These are phyloP conservation scores for Ganoderma multipileum DNA, from an alignment of 1,284 basidiomycete genomes.

Conservation along the genomic window DNA sequence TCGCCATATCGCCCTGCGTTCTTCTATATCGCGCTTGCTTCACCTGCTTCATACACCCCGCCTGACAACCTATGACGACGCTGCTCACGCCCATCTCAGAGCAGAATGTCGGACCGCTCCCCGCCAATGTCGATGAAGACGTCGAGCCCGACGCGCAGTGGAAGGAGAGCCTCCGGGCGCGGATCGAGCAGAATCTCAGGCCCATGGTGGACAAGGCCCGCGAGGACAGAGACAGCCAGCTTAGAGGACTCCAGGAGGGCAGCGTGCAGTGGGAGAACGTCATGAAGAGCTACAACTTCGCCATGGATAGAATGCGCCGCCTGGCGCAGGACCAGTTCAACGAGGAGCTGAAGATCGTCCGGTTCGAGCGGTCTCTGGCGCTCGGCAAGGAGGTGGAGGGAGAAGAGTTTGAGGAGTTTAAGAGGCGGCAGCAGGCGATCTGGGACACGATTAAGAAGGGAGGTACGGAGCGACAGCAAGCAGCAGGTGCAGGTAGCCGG, in stretches of 20 bases:
- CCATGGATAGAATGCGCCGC: conserved; percentile 44
- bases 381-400: conserved; percentile 35
- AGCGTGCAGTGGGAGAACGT: conserved; percentile 42
- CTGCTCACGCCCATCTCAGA: conserved; percentile 32
- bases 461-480: conserved; percentile 24
- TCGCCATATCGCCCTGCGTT: conserved; percentile 25
- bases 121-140: conserved; percentile 44
- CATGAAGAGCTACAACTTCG: conserved; percentile 44
- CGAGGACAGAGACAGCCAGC: conserved; percentile 46
- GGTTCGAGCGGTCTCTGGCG: conserved; percentile 27
- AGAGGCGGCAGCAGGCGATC: conserved; percentile 42
- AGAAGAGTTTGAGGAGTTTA: conserved; percentile 37
- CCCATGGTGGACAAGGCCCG: conserved; percentile 57
- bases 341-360: conserved; percentile 34
- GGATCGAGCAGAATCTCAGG: conserved; percentile 52
- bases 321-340: conserved; percentile 40
- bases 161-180: conserved; percentile 50
- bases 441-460: conserved; percentile 39
- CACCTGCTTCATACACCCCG: conserved; percentile 3
- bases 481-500: conserved; percentile 7
- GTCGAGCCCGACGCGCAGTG: conserved; percentile 57
- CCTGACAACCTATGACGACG: conserved; percentile 31
- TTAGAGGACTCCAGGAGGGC: conserved; percentile 41
- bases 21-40: conserved; percentile 20
- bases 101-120: conserved; percentile 27